Evolutionary conservation across 257 asterid species (phyloP).

Genomic region (Solanum appendiculatum): DNA sequence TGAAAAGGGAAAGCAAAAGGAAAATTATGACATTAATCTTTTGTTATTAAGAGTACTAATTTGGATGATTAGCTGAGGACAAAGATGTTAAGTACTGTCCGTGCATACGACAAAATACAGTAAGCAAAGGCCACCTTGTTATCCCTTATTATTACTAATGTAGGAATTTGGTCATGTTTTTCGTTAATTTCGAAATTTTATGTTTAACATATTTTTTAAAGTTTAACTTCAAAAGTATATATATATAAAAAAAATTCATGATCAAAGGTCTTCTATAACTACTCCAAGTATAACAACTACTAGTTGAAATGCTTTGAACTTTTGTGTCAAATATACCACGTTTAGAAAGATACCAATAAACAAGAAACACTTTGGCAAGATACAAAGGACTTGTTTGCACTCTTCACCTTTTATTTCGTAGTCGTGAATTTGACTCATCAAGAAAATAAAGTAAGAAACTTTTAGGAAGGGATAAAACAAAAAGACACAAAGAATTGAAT

Average conservation of each 20-base stretch:
- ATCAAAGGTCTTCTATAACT: neutral
- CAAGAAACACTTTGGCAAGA: neutral
- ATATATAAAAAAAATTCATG: no score
- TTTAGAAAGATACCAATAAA: neutral
- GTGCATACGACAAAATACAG: neutral
- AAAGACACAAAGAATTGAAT: neutral
- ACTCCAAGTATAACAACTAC: neutral
- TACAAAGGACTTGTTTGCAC: neutral
- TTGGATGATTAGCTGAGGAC: neutral
- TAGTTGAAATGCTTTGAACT: neutral
- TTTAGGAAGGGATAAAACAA: neutral
- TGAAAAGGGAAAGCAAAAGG: neutral
- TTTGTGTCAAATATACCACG: neutral
- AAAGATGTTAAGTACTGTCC: neutral
- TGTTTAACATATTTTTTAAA: no score
- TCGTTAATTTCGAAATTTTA: neutral
- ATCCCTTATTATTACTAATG: neutral
- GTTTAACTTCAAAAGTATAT: no score
- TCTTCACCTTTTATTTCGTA: fast-evolving
- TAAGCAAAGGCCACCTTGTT: neutral
- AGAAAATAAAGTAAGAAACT: neutral
- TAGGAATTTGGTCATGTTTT: neutral
- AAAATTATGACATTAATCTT: neutral
- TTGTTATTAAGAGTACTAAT: neutral
- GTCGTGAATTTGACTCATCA: fast-evolving